These are phyloP conservation scores for Ogataea parapolymorpha DNA, from an alignment of 805 yeast genomes.

Conservation along the genomic window DNA sequence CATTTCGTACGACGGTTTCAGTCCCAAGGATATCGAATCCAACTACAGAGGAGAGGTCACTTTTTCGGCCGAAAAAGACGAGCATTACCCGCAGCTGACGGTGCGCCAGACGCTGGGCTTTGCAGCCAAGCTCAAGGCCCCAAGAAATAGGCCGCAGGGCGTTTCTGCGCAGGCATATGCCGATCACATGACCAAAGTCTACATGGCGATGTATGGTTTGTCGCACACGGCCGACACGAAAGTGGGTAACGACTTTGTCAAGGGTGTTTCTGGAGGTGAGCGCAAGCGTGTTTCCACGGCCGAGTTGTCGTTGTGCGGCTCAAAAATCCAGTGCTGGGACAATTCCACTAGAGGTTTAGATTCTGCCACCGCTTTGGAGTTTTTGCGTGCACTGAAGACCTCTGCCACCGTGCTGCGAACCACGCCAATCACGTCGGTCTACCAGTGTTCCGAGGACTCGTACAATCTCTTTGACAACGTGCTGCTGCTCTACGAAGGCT, in stretches of 20 bases:
- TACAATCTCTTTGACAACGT: constrained; percentile 39
- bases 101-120: constrained; percentile 62
- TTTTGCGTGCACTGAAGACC: constrained; percentile 49
- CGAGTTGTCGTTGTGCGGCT: constrained; percentile 39
- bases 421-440: constrained; percentile 46
- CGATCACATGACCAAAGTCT: constrained; percentile 47
- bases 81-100: constrained; percentile 62
- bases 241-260: constrained; percentile 56
- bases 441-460: constrained; percentile 37
- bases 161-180: constrained; percentile 50
- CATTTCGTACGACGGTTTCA: constrained; percentile 51
- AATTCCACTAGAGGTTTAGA: constrained; percentile 66
- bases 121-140: constrained; percentile 58
- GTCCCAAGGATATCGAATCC: constrained; percentile 44
- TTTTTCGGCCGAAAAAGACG: constrained; percentile 64
- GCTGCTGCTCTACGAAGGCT: constrained; percentile 37
- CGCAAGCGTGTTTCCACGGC: constrained; percentile 60
- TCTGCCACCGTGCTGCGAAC: constrained; percentile 43
- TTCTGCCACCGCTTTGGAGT: constrained; percentile 61
- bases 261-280: constrained; percentile 66
- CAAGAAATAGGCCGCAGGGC: constrained; percentile 54
- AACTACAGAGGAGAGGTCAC: constrained; percentile 65
- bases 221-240: constrained; percentile 50
- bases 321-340: constrained; percentile 51
- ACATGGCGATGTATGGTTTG: constrained; percentile 28